Percentiles rank a stretch among this genome's conserved stretches.
phyloP scores from a whole-genome alignment of 441 rosid genomes.

The Geranium incanum region DNA sequence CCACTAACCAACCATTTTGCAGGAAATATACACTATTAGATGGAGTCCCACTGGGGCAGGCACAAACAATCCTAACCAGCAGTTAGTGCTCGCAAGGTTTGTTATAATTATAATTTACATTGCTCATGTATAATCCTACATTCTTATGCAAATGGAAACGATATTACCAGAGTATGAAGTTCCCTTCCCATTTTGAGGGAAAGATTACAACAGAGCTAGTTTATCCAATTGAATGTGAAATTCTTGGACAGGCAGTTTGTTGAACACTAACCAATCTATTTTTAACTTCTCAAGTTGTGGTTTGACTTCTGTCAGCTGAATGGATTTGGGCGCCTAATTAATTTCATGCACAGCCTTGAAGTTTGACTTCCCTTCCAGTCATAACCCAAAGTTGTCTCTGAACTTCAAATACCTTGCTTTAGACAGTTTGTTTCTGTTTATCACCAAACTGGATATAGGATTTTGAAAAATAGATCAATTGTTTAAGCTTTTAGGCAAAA shows the following conservation, averaged over 20 bases:
- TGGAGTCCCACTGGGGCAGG: slow-evolving; percentile 97
- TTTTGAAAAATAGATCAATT: not conserved
- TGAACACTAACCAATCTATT: not conserved
- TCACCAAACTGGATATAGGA: not conserved
- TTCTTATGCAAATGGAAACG: not conserved
- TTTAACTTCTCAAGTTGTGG: slow-evolving; percentile 3
- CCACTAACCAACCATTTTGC: slow-evolving; percentile 15
- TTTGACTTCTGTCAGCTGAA: not conserved
- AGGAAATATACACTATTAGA: slow-evolving; percentile 94
- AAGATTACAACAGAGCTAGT: not conserved
- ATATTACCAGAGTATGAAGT: not conserved
- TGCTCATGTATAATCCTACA: not conserved
- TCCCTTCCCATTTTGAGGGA: not conserved
- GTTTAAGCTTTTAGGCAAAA: not conserved
- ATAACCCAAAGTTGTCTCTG: not conserved
- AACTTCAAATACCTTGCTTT: not conserved
- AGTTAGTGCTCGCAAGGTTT: slow-evolving; percentile 78
- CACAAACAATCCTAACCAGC: slow-evolving; percentile 91
- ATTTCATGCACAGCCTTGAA: not conserved
- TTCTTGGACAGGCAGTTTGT: not conserved
- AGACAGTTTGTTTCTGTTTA: not conserved
- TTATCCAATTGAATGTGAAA: not conserved
- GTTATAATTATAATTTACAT: not conserved
- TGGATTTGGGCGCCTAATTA: not conserved
- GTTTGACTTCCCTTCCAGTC: not conserved